Base-by-base conservation (phyloP, 2,329 filamentous ascomycete genomes). In the Alternaria longipes region DNA sequence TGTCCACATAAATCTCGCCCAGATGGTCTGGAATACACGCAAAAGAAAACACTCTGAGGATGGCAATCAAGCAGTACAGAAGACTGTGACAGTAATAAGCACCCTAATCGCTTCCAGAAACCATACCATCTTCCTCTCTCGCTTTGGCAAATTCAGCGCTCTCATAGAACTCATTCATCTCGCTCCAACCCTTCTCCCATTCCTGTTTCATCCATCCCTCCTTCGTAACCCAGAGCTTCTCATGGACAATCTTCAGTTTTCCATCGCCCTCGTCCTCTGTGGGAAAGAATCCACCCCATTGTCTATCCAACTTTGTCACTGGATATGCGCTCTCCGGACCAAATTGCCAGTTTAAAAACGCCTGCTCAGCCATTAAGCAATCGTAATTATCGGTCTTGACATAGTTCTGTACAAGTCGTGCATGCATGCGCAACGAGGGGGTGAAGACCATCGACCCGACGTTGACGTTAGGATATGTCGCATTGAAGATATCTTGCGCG, bases 271-370 rank as follows among this genome's bases (percentile, higher is more conserved):
- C 60, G 7, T 72, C 71, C 1, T 63, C 50, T 3, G 65, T 41
- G 0, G 57, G 70, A 18, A 74, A 76, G 40, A 71, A 72, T 0
- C 69, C 74, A 7, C 74, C 74, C 65, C 71, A 78, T 51, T 69
- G 53, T 26, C 74, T 64, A 4, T 71, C 66, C 26, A 78, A 49
- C 34, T 47, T 46, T 1, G 64, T 68, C 3, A 66, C 62, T 3
- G 76, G 75, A 53, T 73, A 78, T 5, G 75, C 71, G 0, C 74
- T 70, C 1, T 70, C 62, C 1, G 63, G 53, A 7, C 63, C 57
- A 51, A 77, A 78, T 45, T 76, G 70, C 73, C 75, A 75, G 30
- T 75, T 76, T 8, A 78, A 40, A 30, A 76, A 76, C 3, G 74
- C 74, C 55, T 78, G 76, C 57, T 77, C 76, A 0, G 73, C 73